Conservation (phyloP, 2,329 filamentous ascomycete genomes). For the Fonsecaea erecta region DNA sequence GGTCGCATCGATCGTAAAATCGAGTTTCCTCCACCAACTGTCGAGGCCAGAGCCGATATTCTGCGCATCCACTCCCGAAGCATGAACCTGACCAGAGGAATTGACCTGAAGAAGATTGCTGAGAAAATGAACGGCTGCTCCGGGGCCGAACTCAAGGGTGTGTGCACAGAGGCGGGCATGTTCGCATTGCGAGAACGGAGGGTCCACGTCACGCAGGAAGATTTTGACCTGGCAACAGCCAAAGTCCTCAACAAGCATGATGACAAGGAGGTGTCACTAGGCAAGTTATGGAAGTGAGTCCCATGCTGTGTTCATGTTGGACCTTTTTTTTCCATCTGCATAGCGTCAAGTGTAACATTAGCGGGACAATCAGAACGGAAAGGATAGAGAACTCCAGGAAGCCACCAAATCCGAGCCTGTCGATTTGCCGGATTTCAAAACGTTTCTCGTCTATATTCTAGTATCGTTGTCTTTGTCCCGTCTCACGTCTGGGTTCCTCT, state of each 20-base stretch:
- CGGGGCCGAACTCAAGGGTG: conserved; percentile 95
- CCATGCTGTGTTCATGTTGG: conserved; percentile 4
- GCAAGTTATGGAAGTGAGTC: conserved; percentile 78
- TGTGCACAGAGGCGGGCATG: conserved; percentile 98
- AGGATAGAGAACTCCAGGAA: conserved; percentile 7
- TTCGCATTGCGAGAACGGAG: conserved; percentile 92
- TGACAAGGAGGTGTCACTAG: conserved; percentile 91
- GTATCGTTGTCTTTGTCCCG: background rate
- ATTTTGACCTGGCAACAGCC: conserved; percentile 96
- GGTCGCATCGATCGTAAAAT: conserved; percentile 98
- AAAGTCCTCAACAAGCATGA: conserved; percentile 99
- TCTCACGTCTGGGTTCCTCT: background rate
- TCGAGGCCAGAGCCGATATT: conserved; percentile 96
- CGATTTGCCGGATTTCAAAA: background rate
- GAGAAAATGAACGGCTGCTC: conserved; percentile 99
- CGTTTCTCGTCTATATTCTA: conserved; percentile 22
- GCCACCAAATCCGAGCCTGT: background rate
- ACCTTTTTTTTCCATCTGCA: conserved; percentile 15
- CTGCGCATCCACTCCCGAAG: conserved; percentile 95
- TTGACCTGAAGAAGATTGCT: conserved; percentile 97
- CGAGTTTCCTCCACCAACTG: conserved; percentile 95
- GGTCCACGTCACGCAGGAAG: conserved; percentile 98
- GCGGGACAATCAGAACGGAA: conserved; percentile 10
- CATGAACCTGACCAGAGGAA: conserved; percentile 97
- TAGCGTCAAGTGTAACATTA: conserved; percentile 28